Evolutionary conservation across 202 grass and related monocot genomes (phyloP).

Genomic region (Panicum virgatum): DNA sequence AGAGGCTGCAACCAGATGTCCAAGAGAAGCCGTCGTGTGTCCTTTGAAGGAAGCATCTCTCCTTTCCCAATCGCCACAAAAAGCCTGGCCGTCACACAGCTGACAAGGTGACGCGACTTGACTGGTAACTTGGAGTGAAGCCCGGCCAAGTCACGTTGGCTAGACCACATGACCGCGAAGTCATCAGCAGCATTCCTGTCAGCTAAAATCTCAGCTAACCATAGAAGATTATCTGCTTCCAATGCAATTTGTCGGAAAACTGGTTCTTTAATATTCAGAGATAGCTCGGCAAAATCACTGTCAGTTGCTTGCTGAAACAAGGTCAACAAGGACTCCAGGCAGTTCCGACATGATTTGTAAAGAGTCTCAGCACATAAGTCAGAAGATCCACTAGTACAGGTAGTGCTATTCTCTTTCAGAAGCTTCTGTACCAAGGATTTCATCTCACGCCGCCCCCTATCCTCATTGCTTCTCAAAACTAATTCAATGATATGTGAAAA

Average conservation of each 20-base stretch:
- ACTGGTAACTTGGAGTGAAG: constrained; percentile 73
- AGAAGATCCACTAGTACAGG: constrained; percentile 43
- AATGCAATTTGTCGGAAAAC: constrained; percentile 65
- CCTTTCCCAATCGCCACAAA: constrained; percentile 88
- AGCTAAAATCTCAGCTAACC: constrained; percentile 82
- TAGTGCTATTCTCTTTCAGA: constrained; percentile 69
- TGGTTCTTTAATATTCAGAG: constrained; percentile 50
- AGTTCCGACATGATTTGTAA: constrained; percentile 65
- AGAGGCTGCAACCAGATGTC: constrained; percentile 87
- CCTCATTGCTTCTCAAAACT: constrained; percentile 87
- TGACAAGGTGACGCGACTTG: constrained; percentile 79
- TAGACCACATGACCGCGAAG: constrained; percentile 63
- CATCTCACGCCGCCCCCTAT: constrained; percentile 84
- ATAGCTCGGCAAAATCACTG: constrained; percentile 44
- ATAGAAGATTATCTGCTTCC: constrained; percentile 84
- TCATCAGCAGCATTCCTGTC: constrained; percentile 68
- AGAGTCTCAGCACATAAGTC: constrained; percentile 63
- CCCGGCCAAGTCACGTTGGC: constrained; percentile 57
- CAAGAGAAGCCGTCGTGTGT: constrained; percentile 56
- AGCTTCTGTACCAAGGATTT: constrained; percentile 86
- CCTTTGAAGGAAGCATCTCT: constrained; percentile 83
- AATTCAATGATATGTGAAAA: constrained; percentile 81
- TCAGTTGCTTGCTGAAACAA: constrained; percentile 67
- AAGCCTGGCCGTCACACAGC: constrained; percentile 68
- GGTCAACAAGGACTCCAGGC: constrained; percentile 60